Base-by-base conservation (phyloP, 192 early-diverging fungal species). In the Coemansia sp. region DNA sequence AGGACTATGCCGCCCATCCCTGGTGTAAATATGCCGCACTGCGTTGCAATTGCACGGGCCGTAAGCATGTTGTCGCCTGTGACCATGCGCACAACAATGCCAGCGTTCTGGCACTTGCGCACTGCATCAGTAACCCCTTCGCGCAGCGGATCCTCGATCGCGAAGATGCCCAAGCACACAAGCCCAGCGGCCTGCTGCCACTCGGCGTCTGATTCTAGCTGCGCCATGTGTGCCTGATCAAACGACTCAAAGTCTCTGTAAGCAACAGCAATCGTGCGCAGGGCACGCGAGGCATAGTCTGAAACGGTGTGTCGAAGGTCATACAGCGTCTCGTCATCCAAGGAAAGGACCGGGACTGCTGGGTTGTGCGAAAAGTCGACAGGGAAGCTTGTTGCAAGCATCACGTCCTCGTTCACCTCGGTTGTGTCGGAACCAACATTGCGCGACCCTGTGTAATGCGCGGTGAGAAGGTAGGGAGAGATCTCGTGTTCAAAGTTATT, bases 41-140 rank as follows among this genome's bases (percentile, higher is more conserved):
- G 90, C 11, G 84, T 89, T 35, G 96, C 98, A 76, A 99, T 99
- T 7, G 93, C 90, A 41, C 89, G 87, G 3, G 98, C 98, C 1
- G 98, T 99, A 0, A 90, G 77, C 48, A 94, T 62, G 69, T 97
- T 97, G 83, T 99, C 98, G 55, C 98, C 98, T 2, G 98, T 99
- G 19, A 99, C 95, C 98, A 99, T 99, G 14, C 96, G 90, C 48
- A 99, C 93, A 81, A 90, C 86, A 32, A 99, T 91, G 53, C 97
- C 95, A 23, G 98, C 98, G 33, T 86, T 83, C 71, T 89, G 89
- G 73, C 95, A 98, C 17, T 83, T 72, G n/a, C 83, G 73, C 34
- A 99, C 98, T 34, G 95, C 95, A 63, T 90, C 92, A 6, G 90
- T 87, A 4, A 99, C 98, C 57, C 95, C 98, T 2, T 92, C 89